A percentile compares a stretch with the other conserved stretches of the same genome.
Conservation (phyloP, 345 rosid species). For the Rubroshorea leprosula region DNA sequence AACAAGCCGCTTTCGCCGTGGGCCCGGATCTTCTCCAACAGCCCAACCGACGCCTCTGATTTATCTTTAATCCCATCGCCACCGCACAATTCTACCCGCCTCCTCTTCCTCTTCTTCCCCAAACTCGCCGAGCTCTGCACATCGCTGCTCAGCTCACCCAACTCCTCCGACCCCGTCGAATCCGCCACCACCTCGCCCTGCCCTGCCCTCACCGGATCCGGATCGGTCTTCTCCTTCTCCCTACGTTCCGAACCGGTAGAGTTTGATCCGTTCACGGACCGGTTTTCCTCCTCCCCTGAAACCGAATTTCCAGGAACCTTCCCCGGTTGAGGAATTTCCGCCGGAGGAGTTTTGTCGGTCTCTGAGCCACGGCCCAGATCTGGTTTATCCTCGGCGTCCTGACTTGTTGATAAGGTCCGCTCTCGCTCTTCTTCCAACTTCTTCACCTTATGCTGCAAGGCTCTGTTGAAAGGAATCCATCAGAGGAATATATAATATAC, state of each 20-base stretch:
- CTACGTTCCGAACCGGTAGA: slow-evolving; percentile 45
- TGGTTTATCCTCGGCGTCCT: slow-evolving; percentile 22
- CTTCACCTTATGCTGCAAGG: slow-evolving; percentile 65
- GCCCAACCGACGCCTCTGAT: slow-evolving; percentile 53
- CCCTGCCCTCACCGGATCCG: slow-evolving; percentile 36
- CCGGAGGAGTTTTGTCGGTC: slow-evolving; percentile 21
- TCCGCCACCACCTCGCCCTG: slow-evolving; percentile 10
- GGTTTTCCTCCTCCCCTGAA: slow-evolving; percentile 46
- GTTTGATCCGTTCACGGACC: slow-evolving; percentile 76
- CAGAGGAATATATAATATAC: too few species aligned
- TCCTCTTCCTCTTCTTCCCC: slow-evolving; percentile 30
- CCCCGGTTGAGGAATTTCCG: slow-evolving; percentile 11
- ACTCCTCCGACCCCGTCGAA: slow-evolving; percentile 35
- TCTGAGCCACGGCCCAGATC: slow-evolving; percentile 45
- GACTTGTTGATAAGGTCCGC: slow-evolving; percentile 22
- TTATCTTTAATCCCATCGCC: slow-evolving; percentile 27
- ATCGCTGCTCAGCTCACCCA: slow-evolving; percentile 43
- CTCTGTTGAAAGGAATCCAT: slow-evolving; percentile 22
- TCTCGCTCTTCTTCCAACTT: slow-evolving; percentile 57
- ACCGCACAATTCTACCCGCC: slow-evolving; percentile 21
- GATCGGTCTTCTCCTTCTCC: slow-evolving; percentile 22
- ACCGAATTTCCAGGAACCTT: slow-evolving; percentile 9
- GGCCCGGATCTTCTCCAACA: slow-evolving; percentile 50
- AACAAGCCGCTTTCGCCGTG: slow-evolving; percentile 47
- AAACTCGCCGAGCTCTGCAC: slow-evolving; percentile 54